Evolutionary conservation across 495 filamentous ascomycete species (phyloP), one percentile per base, ranked within the genome.

Genomic region (Xylaria acuta): DNA sequence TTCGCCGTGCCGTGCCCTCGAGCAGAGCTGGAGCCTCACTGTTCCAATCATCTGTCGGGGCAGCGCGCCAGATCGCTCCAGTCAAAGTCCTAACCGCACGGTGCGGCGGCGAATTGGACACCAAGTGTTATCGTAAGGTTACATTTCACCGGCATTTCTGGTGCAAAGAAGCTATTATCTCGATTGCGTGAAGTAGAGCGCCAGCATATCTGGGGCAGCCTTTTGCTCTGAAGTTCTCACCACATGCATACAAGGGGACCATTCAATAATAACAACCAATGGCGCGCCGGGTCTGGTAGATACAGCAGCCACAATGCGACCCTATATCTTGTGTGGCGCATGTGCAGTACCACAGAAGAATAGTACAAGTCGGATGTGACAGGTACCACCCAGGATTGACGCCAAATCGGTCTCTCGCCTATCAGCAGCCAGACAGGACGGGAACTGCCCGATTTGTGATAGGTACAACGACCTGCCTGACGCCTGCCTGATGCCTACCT

Each of bases 301-400:
- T 32, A 43, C 49, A 67, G 9, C 47, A 67, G 65, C 65, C 65
- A 67, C 65, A 67, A 67, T 67, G 34, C 65, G 22, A 67, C 65
- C 47, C 20, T 3, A 67, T 67, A 67, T 67, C 47, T 34, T 41
- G 43, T 67, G 65, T 67, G 65, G 65, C 65, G 65, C 49, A 56
- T 56, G 53, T 22, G 65, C 32, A n/a, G 20, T 67, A 30, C 65
- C n/a, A 67, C 65, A 1, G 60, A 5, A 30, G 22, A 64, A 64
- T 22, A 43, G 36, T 41, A 30, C 38, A 30, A n/a, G 60, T 43
- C 60, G 38, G 58, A 64, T 64, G 38, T 64, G 60, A 64, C 60
- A 64, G 60, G 38, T 43, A 41, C 60, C 60, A 64, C 22, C 38
- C 32, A 11, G n/a, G 38, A 60, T 38, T 22, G 16, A 47, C 41